phyloP scores from a whole-genome alignment of 202 grass and related monocot genomes.

The Tripidium arundinaceum region DNA sequence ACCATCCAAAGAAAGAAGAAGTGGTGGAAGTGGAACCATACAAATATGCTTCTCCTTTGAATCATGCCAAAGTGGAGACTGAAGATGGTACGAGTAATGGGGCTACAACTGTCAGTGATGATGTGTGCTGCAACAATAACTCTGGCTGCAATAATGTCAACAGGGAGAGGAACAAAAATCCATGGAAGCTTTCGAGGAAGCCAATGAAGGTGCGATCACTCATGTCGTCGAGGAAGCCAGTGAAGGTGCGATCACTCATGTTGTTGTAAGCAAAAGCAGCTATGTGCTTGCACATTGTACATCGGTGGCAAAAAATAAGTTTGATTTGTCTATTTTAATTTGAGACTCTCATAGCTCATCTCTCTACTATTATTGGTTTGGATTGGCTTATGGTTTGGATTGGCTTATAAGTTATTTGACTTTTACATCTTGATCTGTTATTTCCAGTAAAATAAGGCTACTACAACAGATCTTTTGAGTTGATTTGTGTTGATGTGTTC shows the following conservation, averaged over 20 bases:
- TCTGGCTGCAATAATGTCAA: not conserved
- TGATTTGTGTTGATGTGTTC: not conserved
- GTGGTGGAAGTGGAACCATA: not conserved
- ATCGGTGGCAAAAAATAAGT: not conserved
- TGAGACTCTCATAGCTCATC: not conserved
- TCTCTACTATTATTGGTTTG: not conserved
- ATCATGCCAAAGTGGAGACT: not conserved
- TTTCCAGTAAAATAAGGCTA: not conserved
- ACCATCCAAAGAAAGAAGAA: constrained; percentile 11
- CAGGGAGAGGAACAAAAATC: not conserved
- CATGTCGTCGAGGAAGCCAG: too few relatives aligned
- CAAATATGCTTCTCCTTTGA: not conserved
- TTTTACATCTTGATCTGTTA: not conserved
- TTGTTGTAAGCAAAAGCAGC: constrained; percentile 25
- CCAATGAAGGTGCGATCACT: constrained; percentile 56
- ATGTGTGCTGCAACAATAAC: constrained; percentile 16
- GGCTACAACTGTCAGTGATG: constrained; percentile 14
- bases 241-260: constrained; percentile 67
- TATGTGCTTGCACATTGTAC: not conserved
- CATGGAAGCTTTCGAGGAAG: constrained; percentile 49
- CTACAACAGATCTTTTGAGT: not conserved
- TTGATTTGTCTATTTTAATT: not conserved
- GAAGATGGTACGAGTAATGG: not conserved
- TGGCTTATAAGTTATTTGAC: not conserved
- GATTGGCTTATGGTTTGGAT: not conserved